Evolutionary conservation across 495 filamentous ascomycete species (phyloP).

Genomic region (Jackrogersella minutella): DNA sequence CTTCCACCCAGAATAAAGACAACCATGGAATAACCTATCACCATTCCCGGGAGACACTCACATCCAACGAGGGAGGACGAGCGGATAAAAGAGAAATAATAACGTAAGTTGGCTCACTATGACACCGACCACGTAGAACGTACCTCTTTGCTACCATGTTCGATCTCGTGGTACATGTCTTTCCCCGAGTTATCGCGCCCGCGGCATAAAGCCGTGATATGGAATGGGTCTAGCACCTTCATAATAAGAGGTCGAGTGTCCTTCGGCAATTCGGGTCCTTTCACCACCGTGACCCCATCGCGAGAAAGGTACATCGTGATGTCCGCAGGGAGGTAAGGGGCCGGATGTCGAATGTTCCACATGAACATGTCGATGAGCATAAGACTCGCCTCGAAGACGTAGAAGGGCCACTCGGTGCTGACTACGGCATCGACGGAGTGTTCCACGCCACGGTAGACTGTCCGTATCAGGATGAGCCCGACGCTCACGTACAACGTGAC

Average conservation of each 20-base stretch:
- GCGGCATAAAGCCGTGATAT: background rate
- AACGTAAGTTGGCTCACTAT: background rate
- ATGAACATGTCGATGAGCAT: slow-evolving; percentile 6
- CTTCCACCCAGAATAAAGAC: background rate
- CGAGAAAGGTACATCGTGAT: background rate
- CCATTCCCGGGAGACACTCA: no score
- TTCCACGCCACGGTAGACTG: background rate
- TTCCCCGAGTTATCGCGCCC: background rate
- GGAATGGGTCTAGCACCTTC: background rate
- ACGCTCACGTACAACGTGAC: slow-evolving; percentile 1
- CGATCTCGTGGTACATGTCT: background rate
- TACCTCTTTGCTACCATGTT: background rate
- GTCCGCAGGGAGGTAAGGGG: slow-evolving; percentile 1
- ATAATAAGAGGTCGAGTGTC: background rate
- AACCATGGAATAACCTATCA: no score
- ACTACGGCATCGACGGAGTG: background rate
- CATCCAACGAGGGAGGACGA: background rate
- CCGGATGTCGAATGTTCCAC: slow-evolving; percentile 7
- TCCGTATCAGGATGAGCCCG: background rate
- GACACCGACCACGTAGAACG: background rate
- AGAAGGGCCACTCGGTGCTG: slow-evolving; percentile 6
- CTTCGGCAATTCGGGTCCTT: background rate
- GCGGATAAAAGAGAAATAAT: background rate
- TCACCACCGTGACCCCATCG: background rate
- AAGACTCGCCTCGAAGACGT: slow-evolving; percentile 6